A percentile compares a stretch with the other conserved stretches of the same genome.
Conservation (phyloP, 2,329 filamentous ascomycete genomes). For the Exophiala alcalophila region DNA sequence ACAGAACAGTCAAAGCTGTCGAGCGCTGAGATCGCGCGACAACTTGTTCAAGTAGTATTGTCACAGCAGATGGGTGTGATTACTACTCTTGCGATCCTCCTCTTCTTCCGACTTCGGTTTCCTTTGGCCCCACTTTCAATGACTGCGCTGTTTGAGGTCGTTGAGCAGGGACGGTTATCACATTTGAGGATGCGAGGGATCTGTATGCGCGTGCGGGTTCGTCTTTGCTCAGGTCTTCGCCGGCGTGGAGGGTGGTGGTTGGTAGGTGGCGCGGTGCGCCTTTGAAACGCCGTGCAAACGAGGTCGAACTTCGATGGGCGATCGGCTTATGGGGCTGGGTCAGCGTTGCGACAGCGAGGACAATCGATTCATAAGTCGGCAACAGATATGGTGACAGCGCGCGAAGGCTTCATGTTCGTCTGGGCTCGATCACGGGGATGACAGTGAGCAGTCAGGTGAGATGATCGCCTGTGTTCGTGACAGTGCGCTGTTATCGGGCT, state of each 20-base stretch:
- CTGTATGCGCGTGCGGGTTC: too few species aligned
- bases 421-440: conserved; percentile 1
- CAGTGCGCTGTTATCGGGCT: conserved; percentile 14
- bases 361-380: conserved; percentile 8
- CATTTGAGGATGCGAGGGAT: too few species aligned
- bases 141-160: too few species aligned
- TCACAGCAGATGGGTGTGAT: too few species aligned
- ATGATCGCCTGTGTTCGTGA: conserved; percentile 1
- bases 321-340: conserved; percentile 18
- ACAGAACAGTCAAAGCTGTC: neutral
- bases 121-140: conserved; percentile 25
- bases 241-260: too few species aligned
- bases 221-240: too few species aligned
- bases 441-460: neutral
- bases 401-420: conserved; percentile 20
- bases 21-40: neutral
- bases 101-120: conserved; percentile 16
- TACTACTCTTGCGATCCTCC: conserved; percentile 11
- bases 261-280: conserved; percentile 1
- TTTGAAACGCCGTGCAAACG: neutral
- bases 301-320: neutral
- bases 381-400: conserved; percentile 5
- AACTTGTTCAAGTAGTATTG: conserved; percentile 1
- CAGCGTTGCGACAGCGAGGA: conserved; percentile 21
- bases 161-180: too few species aligned